phyloP scores from a whole-genome alignment of 108 stramenopile genomes.

The Craspedostauros australis region DNA sequence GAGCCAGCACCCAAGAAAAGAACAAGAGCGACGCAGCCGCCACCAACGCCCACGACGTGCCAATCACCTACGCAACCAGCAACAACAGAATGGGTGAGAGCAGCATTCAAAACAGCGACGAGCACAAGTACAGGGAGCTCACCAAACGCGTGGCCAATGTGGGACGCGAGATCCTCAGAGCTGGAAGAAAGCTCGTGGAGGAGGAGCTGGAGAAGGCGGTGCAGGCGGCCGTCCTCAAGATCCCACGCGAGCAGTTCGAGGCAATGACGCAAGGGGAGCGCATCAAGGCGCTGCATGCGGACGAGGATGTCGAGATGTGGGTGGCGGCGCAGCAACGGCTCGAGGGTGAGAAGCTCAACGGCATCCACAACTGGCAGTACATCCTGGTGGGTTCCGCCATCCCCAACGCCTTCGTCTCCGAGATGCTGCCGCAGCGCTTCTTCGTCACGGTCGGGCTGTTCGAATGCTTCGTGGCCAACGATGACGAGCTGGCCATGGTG shows the following conservation, averaged over 20 bases:
- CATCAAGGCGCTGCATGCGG: constrained; percentile 8
- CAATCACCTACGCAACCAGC: too few species aligned
- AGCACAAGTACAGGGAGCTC: constrained; percentile 6
- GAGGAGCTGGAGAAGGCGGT: constrained; percentile 23
- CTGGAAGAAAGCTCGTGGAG: constrained; percentile 25
- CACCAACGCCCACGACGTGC: too few species aligned
- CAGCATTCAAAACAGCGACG: too few species aligned
- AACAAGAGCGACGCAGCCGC: too few species aligned
- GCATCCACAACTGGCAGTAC: constrained; percentile 33
- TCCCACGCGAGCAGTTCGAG: not conserved
- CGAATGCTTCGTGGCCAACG: constrained; percentile 50
- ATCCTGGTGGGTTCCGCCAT: constrained; percentile 45
- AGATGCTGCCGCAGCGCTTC: constrained; percentile 75
- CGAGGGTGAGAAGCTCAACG: constrained; percentile 25
- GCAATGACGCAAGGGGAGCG: constrained; percentile 11
- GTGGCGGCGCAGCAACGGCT: constrained; percentile 20
- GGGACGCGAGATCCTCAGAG: constrained; percentile 29
- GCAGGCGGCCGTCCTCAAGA: constrained; percentile 10
- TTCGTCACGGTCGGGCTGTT: constrained; percentile 78
- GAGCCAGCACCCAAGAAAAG: too few species aligned
- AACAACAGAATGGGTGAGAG: too few species aligned
- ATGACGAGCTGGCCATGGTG: constrained; percentile 80
- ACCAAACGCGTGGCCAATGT: constrained; percentile 18
- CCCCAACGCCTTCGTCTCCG: constrained; percentile 84
- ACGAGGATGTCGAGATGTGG: constrained; percentile 33